These are phyloP conservation scores for Fraxinus platypoda DNA, from an alignment of 305 asterid genomes.

Conservation along the genomic window DNA sequence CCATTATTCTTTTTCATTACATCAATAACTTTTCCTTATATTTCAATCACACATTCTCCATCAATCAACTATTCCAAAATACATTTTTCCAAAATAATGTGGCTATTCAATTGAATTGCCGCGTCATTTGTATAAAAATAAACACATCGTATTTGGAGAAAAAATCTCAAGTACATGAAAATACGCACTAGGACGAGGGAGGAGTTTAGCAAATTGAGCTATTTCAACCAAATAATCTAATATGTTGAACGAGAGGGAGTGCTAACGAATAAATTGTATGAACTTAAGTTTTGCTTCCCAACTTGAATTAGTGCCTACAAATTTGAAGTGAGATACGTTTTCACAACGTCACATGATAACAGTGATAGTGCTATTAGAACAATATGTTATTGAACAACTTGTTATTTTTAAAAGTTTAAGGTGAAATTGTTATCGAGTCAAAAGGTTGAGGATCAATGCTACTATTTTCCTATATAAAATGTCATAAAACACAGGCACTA, in stretches of 20 bases:
- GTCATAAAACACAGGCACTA: conserved; percentile 23
- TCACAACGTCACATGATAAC: not conserved
- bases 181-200: not conserved
- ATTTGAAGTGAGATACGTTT: not conserved
- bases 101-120: not conserved
- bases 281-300: not conserved
- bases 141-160: not conserved
- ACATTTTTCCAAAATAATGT: too few species aligned
- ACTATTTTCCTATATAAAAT: not conserved
- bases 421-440: not conserved
- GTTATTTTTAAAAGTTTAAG: not conserved
- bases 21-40: too few species aligned
- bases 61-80: too few species aligned
- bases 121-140: not conserved
- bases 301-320: not conserved
- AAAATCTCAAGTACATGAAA: not conserved
- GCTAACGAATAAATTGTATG: not conserved
- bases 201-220: not conserved
- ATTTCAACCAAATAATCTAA: not conserved
- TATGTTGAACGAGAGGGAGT: not conserved
- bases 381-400: not conserved
- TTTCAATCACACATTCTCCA: too few species aligned
- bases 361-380: not conserved
- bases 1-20: not conserved
- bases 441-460: not conserved